Evolutionary conservation across 2,329 filamentous ascomycete genomes (phyloP).

Genomic region (Phoma sp.): DNA sequence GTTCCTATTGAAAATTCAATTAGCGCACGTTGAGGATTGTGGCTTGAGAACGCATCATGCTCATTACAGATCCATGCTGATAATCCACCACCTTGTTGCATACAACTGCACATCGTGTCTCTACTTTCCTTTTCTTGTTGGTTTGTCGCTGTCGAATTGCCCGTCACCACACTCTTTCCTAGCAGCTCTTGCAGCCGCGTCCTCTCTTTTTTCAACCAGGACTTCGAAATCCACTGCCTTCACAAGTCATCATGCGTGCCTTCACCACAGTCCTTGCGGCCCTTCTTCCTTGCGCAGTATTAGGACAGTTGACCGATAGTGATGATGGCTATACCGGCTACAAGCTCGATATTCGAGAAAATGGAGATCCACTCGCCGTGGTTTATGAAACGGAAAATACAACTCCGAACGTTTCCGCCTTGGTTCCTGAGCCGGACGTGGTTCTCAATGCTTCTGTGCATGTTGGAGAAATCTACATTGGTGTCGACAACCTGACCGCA

Average conservation of each 20-base stretch:
- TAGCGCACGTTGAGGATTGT: constrained; percentile 19
- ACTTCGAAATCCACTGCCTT: neutral
- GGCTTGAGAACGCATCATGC: constrained; percentile 21
- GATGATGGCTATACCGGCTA: constrained; percentile 64
- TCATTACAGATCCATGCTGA: constrained; percentile 32
- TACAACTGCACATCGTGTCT: constrained; percentile 12
- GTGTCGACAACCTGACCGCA: constrained; percentile 65
- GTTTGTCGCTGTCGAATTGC: constrained; percentile 19
- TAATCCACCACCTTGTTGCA: constrained; percentile 24
- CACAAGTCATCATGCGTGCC: constrained; percentile 28
- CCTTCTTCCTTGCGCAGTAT: constrained; percentile 44
- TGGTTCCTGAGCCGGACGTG: constrained; percentile 61
- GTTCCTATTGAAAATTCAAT: constrained; percentile 37
- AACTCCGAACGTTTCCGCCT: constrained; percentile 50
- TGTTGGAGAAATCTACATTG: constrained; percentile 65
- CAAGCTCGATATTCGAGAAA: constrained; percentile 55
- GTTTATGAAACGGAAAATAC: constrained; percentile 62
- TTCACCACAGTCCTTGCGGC: constrained; percentile 35
- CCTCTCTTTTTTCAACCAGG: constrained; percentile 18
- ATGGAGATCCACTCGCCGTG: constrained; percentile 58
- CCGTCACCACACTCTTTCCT: constrained; percentile 17
- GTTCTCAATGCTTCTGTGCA: constrained; percentile 65
- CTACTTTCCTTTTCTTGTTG: constrained; percentile 24
- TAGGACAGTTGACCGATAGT: constrained; percentile 40
- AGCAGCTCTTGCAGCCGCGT: constrained; percentile 33